These are phyloP conservation scores for Paralagenidium karlingii DNA, from an alignment of 352 stramenopile species.

Conservation along the genomic window DNA sequence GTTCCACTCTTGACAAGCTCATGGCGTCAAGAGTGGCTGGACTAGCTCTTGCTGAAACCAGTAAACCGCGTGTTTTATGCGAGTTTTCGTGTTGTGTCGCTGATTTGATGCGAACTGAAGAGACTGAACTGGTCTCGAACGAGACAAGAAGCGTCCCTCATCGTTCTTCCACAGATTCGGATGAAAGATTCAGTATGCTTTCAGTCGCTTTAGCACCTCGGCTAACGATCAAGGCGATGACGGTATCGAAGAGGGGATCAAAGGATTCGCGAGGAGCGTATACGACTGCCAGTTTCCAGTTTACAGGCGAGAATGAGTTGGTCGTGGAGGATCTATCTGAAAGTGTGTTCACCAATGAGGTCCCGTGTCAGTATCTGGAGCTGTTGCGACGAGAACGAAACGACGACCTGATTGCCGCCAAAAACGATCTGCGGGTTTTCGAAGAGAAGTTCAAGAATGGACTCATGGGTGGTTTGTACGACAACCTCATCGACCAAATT, in stretches of 20 bases:
- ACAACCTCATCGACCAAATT: slow-evolving; percentile 82
- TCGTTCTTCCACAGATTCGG: slow-evolving; percentile 16
- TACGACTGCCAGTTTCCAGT: slow-evolving; percentile 73
- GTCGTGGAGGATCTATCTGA: slow-evolving; percentile 70
- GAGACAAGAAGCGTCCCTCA: slow-evolving; percentile 40
- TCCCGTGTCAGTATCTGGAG: slow-evolving; percentile 67
- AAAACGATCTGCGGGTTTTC: slow-evolving; percentile 33
- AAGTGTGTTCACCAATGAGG: slow-evolving; percentile 67
- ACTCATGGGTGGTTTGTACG: slow-evolving; percentile 43
- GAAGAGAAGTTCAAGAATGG: slow-evolving; percentile 53
- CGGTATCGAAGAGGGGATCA: slow-evolving; percentile 48
- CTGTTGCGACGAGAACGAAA: slow-evolving; percentile 36
- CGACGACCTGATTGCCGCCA: slow-evolving; percentile 34
- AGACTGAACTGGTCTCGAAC: slow-evolving; percentile 48
- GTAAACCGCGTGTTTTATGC: slow-evolving; percentile 48
- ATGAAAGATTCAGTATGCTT: no score
- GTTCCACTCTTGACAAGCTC: background rate
- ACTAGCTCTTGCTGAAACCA: background rate
- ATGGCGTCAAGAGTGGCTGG: background rate
- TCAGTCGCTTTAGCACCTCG: slow-evolving; percentile 17
- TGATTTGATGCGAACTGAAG: slow-evolving; percentile 35
- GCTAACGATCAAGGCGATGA: slow-evolving; percentile 59
- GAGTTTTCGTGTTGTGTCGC: slow-evolving; percentile 59
- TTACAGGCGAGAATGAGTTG: slow-evolving; percentile 52
- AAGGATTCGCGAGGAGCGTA: slow-evolving; percentile 72